Evolutionary conservation across 768 basidiomycete species (phyloP).

Genomic region (Mycena vitilis): DNA sequence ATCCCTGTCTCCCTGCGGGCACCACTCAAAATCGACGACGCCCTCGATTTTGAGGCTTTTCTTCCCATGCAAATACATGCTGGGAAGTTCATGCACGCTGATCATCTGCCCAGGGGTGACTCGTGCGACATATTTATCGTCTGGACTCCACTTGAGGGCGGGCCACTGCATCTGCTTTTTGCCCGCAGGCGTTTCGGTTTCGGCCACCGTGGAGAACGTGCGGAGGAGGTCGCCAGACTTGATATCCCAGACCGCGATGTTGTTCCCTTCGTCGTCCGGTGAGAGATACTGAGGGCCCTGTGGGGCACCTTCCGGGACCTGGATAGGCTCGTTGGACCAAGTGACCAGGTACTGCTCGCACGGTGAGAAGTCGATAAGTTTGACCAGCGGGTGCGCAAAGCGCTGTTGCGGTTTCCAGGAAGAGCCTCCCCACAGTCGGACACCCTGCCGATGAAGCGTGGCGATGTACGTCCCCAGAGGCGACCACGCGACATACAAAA

Average conservation of each 20-base stretch:
- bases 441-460: constrained; percentile 94
- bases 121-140: constrained; percentile 94
- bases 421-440: constrained; percentile 94
- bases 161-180: constrained; percentile 96
- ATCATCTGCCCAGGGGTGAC: constrained; percentile 93
- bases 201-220: constrained; percentile 81
- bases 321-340: constrained; percentile 95
- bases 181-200: constrained; percentile 64
- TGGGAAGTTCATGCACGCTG: constrained; percentile 94
- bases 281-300: constrained; percentile 90
- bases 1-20: constrained; percentile 91
- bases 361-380: constrained; percentile 96
- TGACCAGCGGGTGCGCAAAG: constrained; percentile 95
- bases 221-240: constrained; percentile 92
- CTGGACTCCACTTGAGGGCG: constrained; percentile 95
- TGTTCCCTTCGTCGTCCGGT: constrained; percentile 95
- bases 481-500: constrained; percentile 96
- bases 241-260: constrained; percentile 98
- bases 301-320: constrained; percentile 81
- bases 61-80: constrained; percentile 94
- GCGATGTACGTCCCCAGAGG: constrained; percentile 95
- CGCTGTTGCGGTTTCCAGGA: constrained; percentile 91
- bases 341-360: constrained; percentile 97
- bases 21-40: constrained; percentile 99
- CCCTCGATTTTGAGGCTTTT: constrained; percentile 98